Percentiles rank a stretch among this genome's conserved stretches.
phyloP scores from a whole-genome alignment of 2,329 filamentous ascomycete species.

The Alternaria conjuncta region DNA sequence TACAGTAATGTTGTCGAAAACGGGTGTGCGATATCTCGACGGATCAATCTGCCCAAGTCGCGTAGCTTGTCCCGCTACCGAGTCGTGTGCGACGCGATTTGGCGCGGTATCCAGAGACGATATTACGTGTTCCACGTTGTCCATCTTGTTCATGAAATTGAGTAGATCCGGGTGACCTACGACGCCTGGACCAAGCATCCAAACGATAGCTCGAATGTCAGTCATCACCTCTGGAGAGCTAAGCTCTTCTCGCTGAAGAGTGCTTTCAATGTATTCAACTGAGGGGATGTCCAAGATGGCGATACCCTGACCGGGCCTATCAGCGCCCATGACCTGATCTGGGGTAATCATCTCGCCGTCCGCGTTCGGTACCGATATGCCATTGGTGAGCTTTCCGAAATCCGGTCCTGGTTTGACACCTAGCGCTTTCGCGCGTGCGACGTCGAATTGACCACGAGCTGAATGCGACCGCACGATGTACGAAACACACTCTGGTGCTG shows the following conservation, averaged over 20 bases:
- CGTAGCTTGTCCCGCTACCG: conserved; percentile 69
- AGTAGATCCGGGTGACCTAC: conserved; percentile 67
- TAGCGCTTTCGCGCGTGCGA: conserved; percentile 66
- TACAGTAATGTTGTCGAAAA: conserved; percentile 64
- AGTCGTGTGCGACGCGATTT: conserved; percentile 75
- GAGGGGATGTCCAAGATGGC: conserved; percentile 82
- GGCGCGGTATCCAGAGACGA: conserved; percentile 76
- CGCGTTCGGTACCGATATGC: conserved; percentile 67
- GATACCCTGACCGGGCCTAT: conserved; percentile 72
- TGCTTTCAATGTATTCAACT: conserved; percentile 69
- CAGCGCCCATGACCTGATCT: conserved; percentile 80
- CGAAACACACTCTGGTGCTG: conserved; percentile 73
- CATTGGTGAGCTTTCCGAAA: conserved; percentile 67
- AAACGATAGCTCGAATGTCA: conserved; percentile 73
- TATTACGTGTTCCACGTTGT: conserved; percentile 74
- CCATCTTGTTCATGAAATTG: conserved; percentile 70
- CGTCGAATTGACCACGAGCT: conserved; percentile 81
- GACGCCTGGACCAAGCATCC: conserved; percentile 78
- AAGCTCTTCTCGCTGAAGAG: conserved; percentile 78
- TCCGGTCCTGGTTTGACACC: conserved; percentile 67
- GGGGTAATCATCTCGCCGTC: conserved; percentile 77
- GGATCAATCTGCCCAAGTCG: conserved; percentile 76
- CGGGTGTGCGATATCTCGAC: conserved; percentile 73
- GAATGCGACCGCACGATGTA: conserved; percentile 84
- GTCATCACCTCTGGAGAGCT: conserved; percentile 67